Conservation (phyloP, 352 stramenopile species). For the Phytophthora pistaciae region DNA sequence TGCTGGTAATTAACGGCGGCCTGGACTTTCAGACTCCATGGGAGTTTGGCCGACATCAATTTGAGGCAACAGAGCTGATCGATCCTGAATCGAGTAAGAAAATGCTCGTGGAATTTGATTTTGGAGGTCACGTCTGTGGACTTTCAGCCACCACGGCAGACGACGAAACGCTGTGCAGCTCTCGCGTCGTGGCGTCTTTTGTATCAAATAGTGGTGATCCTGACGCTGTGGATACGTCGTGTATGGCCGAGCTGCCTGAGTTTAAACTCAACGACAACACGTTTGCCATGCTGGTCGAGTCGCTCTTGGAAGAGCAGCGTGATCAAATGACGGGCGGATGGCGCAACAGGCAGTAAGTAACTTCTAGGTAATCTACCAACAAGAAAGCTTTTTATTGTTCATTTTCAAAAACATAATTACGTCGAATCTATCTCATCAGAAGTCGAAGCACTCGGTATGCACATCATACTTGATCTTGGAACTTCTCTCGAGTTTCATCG, state of each 20-base stretch:
- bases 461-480: conserved; percentile 43
- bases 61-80: conserved; percentile 21
- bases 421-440: conserved; percentile 11
- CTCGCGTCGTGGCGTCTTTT: conserved; percentile 49
- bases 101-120: conserved; percentile 55
- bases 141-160: conserved; percentile 35
- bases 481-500: conserved; percentile 19
- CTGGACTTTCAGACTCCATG: conserved; percentile 52
- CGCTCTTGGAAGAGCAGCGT: conserved; percentile 17
- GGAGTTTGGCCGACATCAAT: conserved; percentile 48
- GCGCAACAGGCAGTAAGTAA: background rate
- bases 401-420: too few species aligned
- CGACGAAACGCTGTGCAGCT: conserved; percentile 40
- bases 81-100: conserved; percentile 39
- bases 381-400: too few species aligned
- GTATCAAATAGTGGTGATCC: conserved; percentile 34
- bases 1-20: conserved; percentile 54
- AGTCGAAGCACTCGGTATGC: conserved; percentile 41
- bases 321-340: conserved; percentile 9
- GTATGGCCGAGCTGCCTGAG: conserved; percentile 38
- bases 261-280: conserved; percentile 32
- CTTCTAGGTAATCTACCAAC: too few species aligned
- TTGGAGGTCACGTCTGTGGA: conserved; percentile 47
- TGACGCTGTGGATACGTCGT: conserved; percentile 44
- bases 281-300: conserved; percentile 30